Conservation (phyloP, 2,329 filamentous ascomycete species). For the Diplodia sapinea region DNA sequence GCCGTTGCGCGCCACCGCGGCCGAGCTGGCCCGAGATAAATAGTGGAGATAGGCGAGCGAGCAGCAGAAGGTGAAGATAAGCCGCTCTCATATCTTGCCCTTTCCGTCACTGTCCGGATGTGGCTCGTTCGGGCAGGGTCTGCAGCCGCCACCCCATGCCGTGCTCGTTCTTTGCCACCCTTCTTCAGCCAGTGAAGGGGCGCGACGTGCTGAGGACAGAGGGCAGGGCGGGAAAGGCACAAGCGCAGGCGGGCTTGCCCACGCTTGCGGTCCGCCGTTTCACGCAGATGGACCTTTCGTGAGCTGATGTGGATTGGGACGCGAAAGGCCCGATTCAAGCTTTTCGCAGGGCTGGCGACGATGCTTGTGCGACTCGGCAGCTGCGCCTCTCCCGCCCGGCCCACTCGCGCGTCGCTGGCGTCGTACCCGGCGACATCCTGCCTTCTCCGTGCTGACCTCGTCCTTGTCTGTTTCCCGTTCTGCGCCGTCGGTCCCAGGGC, state of each 20-base stretch:
- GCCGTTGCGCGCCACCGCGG: neutral
- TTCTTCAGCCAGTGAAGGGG: neutral
- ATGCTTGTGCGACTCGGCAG: conserved; percentile 24
- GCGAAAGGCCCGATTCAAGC: conserved; percentile 24
- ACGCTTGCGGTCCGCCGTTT: conserved; percentile 5
- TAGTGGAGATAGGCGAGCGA: conserved; percentile 25
- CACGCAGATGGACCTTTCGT: neutral
- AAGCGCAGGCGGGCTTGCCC: too few relatives aligned
- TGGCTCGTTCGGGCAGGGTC: conserved; percentile 7
- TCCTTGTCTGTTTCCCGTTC: neutral
- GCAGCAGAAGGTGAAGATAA: conserved; percentile 7
- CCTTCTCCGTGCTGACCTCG: neutral
- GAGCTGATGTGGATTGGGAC: conserved; percentile 5
- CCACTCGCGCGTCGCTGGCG: neutral
- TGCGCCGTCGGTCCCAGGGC: neutral
- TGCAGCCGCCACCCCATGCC: neutral
- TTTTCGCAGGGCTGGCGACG: conserved; percentile 22
- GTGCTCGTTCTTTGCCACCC: neutral
- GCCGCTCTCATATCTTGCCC: neutral
- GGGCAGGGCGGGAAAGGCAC: neutral
- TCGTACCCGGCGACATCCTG: neutral
- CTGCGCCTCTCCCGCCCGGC: conserved; percentile 4
- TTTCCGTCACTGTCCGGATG: conserved; percentile 8
- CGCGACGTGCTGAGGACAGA: neutral
- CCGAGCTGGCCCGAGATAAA: conserved; percentile 31